Evolutionary conservation across 2,329 filamentous ascomycete species (phyloP).

Genomic region (Fusarium miscanthi): DNA sequence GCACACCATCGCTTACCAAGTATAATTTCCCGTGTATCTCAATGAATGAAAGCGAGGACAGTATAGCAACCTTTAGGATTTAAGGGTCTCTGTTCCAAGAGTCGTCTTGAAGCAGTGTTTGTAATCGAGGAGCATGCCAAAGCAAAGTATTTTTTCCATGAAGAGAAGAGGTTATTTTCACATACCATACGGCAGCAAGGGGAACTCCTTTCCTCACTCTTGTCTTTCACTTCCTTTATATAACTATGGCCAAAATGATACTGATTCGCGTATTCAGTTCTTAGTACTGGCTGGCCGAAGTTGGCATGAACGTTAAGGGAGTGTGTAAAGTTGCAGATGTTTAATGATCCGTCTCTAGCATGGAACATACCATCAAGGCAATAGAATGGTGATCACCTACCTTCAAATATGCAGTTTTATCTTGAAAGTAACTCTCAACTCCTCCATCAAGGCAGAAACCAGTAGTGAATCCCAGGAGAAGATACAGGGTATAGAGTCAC

Average conservation of each 20-base stretch:
- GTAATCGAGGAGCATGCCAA: neutral
- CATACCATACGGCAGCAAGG: fast-evolving
- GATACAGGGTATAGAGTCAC: neutral
- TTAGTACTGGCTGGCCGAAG: neutral
- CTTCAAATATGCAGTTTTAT: neutral
- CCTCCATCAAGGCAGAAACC: neutral
- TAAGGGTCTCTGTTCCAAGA: neutral
- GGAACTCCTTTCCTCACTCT: fast-evolving
- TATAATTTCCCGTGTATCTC: too few relatives aligned
- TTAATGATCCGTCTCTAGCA: neutral
- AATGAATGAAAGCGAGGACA: neutral
- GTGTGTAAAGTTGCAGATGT: neutral
- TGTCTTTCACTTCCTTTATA: neutral
- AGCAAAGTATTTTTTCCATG: neutral
- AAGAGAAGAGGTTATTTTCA: too few relatives aligned
- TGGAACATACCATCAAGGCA: neutral
- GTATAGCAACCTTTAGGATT: too few relatives aligned
- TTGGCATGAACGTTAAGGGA: neutral
- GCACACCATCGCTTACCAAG: neutral
- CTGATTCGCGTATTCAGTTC: neutral
- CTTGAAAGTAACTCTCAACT: neutral
- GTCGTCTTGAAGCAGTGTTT: neutral
- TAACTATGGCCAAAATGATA: neutral
- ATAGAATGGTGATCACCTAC: too few relatives aligned
- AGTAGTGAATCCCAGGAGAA: too few relatives aligned